phyloP scores from a whole-genome alignment of 2,329 filamentous ascomycete species.

The Ophiostoma perfectum region DNA sequence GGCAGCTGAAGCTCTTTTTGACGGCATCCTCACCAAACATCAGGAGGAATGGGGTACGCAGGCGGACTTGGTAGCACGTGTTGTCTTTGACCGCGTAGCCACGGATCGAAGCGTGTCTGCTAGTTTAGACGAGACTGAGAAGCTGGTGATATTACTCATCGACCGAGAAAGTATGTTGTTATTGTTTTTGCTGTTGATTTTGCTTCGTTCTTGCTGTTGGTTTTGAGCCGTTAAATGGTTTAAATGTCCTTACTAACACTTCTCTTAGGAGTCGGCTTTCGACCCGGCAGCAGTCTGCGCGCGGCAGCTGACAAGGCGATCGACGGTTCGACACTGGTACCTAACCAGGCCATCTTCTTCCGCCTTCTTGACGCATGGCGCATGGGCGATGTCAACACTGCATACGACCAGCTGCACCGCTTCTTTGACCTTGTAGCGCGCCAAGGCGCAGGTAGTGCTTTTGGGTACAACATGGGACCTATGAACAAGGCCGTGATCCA shows the following conservation, averaged over 20 bases:
- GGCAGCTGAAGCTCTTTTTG: constrained; percentile 47
- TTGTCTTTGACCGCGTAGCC: constrained; percentile 23
- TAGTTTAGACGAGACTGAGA: constrained; percentile 25
- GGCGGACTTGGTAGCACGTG: constrained; percentile 15
- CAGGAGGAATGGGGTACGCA: constrained; percentile 38
- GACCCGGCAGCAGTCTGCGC: constrained; percentile 18
- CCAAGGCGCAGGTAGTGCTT: constrained; percentile 73
- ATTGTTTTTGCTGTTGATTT: neutral
- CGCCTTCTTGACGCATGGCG: constrained; percentile 78
- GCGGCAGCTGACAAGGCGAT: constrained; percentile 19
- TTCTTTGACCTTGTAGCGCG: constrained; percentile 92
- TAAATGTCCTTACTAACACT: neutral
- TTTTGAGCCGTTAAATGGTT: constrained; percentile 17
- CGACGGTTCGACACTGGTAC: constrained; percentile 18
- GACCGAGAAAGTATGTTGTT: constrained; percentile 23
- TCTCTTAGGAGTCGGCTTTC: constrained; percentile 22
- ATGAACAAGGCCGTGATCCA: constrained; percentile 91
- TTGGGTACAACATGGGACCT: constrained; percentile 83
- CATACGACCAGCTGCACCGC: constrained; percentile 84
- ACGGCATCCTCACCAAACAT: constrained; percentile 44
- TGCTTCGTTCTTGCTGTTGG: constrained; percentile 16
- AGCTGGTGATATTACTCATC: constrained; percentile 23
- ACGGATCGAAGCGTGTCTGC: constrained; percentile 19
- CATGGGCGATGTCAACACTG: constrained; percentile 80
- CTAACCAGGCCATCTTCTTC: constrained; percentile 45